Evolutionary conservation across 2,329 filamentous ascomycete species (phyloP).

Genomic region (Sporothrix variecibatus): DNA sequence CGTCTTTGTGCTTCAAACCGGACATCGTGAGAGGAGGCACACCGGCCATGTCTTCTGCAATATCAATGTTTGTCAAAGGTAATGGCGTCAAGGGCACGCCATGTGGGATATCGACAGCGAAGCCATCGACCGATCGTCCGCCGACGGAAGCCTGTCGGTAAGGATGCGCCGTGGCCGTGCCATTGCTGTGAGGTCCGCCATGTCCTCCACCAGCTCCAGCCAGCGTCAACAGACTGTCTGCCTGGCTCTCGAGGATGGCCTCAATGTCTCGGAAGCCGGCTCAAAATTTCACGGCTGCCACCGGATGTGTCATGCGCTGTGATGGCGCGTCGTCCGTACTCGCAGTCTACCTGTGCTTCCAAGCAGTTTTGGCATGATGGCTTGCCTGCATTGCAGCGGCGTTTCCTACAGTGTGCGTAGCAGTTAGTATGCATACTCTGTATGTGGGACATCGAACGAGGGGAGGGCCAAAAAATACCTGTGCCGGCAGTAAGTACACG

Average conservation of each 20-base stretch:
- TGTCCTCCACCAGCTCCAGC: conserved; percentile 15
- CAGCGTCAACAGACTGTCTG: conserved; percentile 30
- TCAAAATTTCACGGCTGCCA: conserved; percentile 36
- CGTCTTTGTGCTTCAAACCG: conserved; percentile 37
- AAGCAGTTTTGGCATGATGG: conserved; percentile 35
- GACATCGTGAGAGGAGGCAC: conserved; percentile 36
- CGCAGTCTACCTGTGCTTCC: conserved; percentile 35
- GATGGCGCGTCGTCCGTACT: conserved; percentile 37
- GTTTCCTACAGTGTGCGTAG: conserved; percentile 33
- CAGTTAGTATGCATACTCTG: background rate
- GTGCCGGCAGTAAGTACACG: conserved; percentile 37
- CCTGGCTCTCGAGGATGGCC: conserved; percentile 32
- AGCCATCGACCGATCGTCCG: conserved; percentile 3
- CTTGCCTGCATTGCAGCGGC: conserved; percentile 36
- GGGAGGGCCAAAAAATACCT: conserved; percentile 32
- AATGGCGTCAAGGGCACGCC: background rate
- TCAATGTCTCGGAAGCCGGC: conserved; percentile 37
- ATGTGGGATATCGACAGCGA: conserved; percentile 10
- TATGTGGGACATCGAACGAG: background rate
- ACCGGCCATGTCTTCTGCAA: conserved; percentile 21
- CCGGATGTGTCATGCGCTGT: conserved; percentile 35
- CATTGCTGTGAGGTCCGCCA: background rate
- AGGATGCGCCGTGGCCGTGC: background rate
- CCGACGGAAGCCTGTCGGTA: background rate
- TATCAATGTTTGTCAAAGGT: background rate